Evolutionary conservation across 1,139 yeast species (phyloP).

Genomic region (Tardiomyces blankii): DNA sequence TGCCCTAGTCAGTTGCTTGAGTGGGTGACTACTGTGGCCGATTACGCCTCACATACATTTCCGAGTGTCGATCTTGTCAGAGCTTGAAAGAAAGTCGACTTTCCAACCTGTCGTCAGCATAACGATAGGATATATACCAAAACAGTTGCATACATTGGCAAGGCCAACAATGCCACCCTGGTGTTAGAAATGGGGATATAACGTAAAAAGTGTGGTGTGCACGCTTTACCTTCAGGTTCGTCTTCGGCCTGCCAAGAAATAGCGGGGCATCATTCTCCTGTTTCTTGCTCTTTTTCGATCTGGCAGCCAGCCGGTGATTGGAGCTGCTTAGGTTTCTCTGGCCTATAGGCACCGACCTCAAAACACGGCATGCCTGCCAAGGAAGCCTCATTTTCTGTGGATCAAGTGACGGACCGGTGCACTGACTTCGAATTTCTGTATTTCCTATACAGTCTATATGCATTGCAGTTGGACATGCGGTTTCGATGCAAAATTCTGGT

Average conservation of each 20-base stretch:
- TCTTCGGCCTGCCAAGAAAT: conserved; percentile 91
- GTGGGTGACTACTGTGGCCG: neutral
- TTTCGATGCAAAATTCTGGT: no score
- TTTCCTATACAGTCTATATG: no score
- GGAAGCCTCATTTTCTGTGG: no score
- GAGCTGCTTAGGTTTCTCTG: no score
- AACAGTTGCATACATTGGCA: conserved; percentile 62
- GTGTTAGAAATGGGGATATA: neutral
- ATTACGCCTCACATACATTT: no score
- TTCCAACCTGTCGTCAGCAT: conserved; percentile 36
- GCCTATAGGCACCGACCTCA: no score
- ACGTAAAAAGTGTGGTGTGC: neutral
- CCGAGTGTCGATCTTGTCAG: conserved; percentile 81
- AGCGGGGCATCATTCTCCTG: conserved; percentile 10
- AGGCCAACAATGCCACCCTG: conserved; percentile 77
- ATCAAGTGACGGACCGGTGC: no score
- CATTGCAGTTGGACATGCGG: no score
- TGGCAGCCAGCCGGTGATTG: neutral
- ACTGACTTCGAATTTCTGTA: no score
- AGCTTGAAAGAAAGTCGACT: conserved; percentile 56
- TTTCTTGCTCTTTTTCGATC: conserved; percentile 6
- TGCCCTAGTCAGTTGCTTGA: neutral
- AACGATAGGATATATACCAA: no score
- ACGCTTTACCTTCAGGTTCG: conserved; percentile 25
- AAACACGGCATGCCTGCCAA: no score